Conservation (phyloP, 768 basidiomycete species). For the Trametes elegans region DNA sequence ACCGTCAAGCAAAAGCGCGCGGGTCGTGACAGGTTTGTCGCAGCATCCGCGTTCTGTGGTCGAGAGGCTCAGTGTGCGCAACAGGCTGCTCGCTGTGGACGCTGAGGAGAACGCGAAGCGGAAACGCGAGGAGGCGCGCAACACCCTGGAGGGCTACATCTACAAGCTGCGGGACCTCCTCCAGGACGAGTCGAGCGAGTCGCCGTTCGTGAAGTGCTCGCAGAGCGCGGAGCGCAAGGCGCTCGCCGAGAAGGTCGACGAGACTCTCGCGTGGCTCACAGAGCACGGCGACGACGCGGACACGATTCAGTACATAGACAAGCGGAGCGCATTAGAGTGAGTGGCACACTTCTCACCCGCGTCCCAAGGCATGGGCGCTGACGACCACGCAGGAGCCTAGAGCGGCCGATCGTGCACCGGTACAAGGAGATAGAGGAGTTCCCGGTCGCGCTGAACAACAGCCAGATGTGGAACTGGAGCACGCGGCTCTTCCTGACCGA, state of each 20-base stretch:
- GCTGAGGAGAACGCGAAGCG: conserved; percentile 71
- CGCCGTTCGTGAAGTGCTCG: conserved; percentile 86
- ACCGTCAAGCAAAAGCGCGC: conserved; percentile 71
- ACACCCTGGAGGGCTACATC: conserved; percentile 89
- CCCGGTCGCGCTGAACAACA: conserved; percentile 76
- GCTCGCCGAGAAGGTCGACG: conserved; percentile 67
- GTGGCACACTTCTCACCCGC: conserved; percentile 31
- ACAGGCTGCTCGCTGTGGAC: conserved; percentile 78
- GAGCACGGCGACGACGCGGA: conserved; percentile 83
- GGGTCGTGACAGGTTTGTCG: conserved; percentile 65
- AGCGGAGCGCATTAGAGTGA: conserved; percentile 81
- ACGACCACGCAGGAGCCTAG: conserved; percentile 53
- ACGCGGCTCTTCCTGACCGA: conserved; percentile 83
- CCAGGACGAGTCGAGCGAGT: conserved; percentile 53
- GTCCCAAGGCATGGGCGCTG: not conserved
- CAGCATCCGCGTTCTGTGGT: too few species aligned
- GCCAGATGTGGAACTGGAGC: conserved; percentile 87
- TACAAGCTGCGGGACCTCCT: conserved; percentile 87
- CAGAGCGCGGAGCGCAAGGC: conserved; percentile 64
- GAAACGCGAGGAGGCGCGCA: conserved; percentile 85
- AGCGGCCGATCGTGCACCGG: conserved; percentile 80
- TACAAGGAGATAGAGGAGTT: conserved; percentile 89
- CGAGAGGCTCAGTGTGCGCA: not conserved
- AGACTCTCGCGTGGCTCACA: conserved; percentile 78
- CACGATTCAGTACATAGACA: conserved; percentile 69